Evolutionary conservation across 2,329 filamentous ascomycete species (phyloP), one percentile per base, ranked within the genome.

Genomic region (Beauveria sp.): DNA sequence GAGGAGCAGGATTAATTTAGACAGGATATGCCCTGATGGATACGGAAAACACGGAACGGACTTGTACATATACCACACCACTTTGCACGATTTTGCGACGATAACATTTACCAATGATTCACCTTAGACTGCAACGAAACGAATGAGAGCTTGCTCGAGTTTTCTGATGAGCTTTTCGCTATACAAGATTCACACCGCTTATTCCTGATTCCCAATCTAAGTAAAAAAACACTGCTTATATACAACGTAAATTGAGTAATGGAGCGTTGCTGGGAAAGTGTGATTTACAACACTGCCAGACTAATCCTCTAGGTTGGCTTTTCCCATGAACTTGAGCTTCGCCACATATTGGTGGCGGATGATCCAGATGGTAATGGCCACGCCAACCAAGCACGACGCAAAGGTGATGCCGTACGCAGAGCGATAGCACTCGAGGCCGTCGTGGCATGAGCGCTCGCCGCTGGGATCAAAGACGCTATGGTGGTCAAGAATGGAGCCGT

Each of bases 341-440:
- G 73, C 67, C 20, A 67, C 65, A 59, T 77, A 75, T 70, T 88
- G 84, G 63, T 84, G 79, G 59, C 79, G 77, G 60, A 93, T 91
- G 30, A 86, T 84, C 80, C 83, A 89, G 34, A 96, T 72, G 57
- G 86, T 89, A 43, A 92, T 82, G 0, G 77, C 72, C 1, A 94
- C 77, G 0, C 90, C 92, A 1, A 87, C 67, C 0, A 87, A 71
- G 64, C 90, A 92, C 0, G 90, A 86, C 22, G 79, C 78, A 16
- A 96, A 80, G 1, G 93, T 96, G 56, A 92, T 82, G 66, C 84
- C 83, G 71, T 97, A 97, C 1, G 93, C 92, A 3, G 84, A 78
- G 34, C 83, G 81, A 74, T 97, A 97, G 73, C 93, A 97, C 22
- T 82, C 78, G 12, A 93, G 73, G 0, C 94, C 94, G 28, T 93